These are phyloP conservation scores for Trametopsis cervina DNA, from an alignment of 768 basidiomycete species.

Conservation along the genomic window DNA sequence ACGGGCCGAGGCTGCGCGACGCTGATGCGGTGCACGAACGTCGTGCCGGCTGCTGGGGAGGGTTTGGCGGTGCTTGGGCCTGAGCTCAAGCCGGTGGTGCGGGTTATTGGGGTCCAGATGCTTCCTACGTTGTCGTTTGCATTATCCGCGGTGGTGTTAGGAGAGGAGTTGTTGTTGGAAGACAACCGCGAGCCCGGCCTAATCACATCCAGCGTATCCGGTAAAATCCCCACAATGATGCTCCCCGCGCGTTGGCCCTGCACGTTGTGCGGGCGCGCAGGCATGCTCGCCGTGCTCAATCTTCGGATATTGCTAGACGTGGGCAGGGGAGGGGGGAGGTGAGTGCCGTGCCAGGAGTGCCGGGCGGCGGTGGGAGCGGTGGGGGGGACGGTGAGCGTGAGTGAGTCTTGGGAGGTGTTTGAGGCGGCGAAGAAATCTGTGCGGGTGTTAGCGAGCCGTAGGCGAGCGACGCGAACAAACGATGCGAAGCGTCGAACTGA, in stretches of 20 bases:
- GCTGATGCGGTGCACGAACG: slow-evolving; percentile 2
- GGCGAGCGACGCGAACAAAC: no score
- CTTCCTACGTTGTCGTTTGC: no score
- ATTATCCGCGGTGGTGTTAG: no score
- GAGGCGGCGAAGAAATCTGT: slow-evolving; percentile 1
- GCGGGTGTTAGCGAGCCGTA: no score
- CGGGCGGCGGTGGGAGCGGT: slow-evolving; percentile 7
- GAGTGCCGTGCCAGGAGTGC: slow-evolving; percentile 23
- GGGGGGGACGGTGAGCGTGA: slow-evolving; percentile 1
- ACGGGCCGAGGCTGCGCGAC: slow-evolving; percentile 20
- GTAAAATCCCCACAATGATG: slow-evolving; percentile 56
- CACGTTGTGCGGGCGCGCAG: slow-evolving; percentile 19
- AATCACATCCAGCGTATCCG: slow-evolving; percentile 27
- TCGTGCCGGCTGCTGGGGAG: neutral
- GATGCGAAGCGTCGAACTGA: no score
- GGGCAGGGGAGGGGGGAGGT: slow-evolving; percentile 7
- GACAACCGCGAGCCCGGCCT: no score
- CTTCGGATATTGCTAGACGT: slow-evolving; percentile 14
- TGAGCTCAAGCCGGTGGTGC: slow-evolving; percentile 1
- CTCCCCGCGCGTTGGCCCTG: slow-evolving; percentile 35
- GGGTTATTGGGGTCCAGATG: slow-evolving; percentile 3
- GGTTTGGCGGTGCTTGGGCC: neutral
- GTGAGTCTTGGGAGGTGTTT: slow-evolving; percentile 9
- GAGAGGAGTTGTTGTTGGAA: no score
- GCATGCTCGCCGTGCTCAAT: slow-evolving; percentile 24